Evolutionary conservation across 306 rosid species (phyloP).

Genomic region (Betula pendula): DNA sequence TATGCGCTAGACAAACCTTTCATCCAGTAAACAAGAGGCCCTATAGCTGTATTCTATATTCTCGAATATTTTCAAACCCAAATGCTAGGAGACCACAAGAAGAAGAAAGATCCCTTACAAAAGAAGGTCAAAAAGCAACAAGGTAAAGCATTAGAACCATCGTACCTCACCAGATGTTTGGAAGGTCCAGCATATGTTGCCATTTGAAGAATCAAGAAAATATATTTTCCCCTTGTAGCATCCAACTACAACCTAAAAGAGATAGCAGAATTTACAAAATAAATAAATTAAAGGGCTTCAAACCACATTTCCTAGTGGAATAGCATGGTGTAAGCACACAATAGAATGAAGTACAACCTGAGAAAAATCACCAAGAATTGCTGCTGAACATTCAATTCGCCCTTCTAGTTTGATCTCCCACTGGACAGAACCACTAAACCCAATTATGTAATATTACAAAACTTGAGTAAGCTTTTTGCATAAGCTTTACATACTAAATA

Average conservation of each 20-base stretch:
- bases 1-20: background rate
- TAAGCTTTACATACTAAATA: too few species aligned
- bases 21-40: background rate
- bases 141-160: constrained; percentile 16
- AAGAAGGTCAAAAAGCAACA: constrained; percentile 21
- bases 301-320: constrained; percentile 11
- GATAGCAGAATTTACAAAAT: constrained; percentile 9
- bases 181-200: constrained; percentile 73
- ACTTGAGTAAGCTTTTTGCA: constrained; percentile 8
- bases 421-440: constrained; percentile 79
- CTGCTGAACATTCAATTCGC: constrained; percentile 84
- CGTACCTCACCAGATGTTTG: constrained; percentile 88
- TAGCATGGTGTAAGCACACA: constrained; percentile 11
- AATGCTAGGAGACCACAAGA: constrained; percentile 1
- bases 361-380: constrained; percentile 70
- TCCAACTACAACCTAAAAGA: constrained; percentile 82
- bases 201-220: constrained; percentile 70
- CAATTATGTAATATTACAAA: constrained; percentile 44
- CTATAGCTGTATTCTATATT: background rate
- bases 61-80: background rate
- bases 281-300: constrained; percentile 25
- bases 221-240: constrained; percentile 85
- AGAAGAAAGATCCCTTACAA: constrained; percentile 23
- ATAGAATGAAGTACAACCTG: constrained; percentile 55
- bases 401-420: constrained; percentile 88